A percentile compares a stretch with the other conserved stretches of the same genome.
phyloP scores from a whole-genome alignment of 352 stramenopile genomes.

The Thraustochytrium striatum region DNA sequence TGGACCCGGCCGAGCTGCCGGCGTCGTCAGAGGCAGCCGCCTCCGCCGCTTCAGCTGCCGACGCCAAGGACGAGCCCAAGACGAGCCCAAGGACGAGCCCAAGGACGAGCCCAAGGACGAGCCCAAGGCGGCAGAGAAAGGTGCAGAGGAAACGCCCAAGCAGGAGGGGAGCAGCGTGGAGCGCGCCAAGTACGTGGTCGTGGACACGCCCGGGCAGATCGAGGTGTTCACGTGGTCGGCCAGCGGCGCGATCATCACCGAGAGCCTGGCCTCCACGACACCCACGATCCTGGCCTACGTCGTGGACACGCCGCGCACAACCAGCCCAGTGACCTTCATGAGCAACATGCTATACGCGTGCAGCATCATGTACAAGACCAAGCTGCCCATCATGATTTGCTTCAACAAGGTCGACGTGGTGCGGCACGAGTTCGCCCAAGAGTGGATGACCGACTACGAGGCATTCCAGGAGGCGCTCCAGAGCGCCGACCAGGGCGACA shows the following conservation, averaged over 20 bases:
- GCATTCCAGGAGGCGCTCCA: conserved; percentile 88
- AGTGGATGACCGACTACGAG: conserved; percentile 99
- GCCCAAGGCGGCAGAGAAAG: too few species aligned
- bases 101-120: too few species aligned
- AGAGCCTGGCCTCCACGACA: conserved; percentile 91
- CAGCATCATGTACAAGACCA: conserved; percentile 96
- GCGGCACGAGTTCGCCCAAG: conserved; percentile 83
- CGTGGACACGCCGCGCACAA: conserved; percentile 91
- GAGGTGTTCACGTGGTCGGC: conserved; percentile 99
- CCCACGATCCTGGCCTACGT: conserved; percentile 96
- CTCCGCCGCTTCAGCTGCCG: too few species aligned
- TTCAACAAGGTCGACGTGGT: conserved; percentile 98
- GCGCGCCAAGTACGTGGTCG: conserved; percentile 92
- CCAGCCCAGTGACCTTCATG: conserved; percentile 98
- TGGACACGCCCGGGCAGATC: conserved; percentile 98
- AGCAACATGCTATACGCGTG: conserved; percentile 99
- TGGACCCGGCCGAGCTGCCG: too few species aligned
- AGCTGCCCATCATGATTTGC: conserved; percentile 91
- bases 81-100: background rate
- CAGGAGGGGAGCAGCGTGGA: conserved; percentile 47
- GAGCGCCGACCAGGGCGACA: conserved; percentile 64
- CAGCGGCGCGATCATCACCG: conserved; percentile 94
- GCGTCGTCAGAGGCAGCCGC: too few species aligned
- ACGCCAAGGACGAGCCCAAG: too few species aligned
- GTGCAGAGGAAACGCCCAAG: background rate